phyloP scores from a whole-genome alignment of 73 alveolate genomes.

The Stentor roeselii region DNA sequence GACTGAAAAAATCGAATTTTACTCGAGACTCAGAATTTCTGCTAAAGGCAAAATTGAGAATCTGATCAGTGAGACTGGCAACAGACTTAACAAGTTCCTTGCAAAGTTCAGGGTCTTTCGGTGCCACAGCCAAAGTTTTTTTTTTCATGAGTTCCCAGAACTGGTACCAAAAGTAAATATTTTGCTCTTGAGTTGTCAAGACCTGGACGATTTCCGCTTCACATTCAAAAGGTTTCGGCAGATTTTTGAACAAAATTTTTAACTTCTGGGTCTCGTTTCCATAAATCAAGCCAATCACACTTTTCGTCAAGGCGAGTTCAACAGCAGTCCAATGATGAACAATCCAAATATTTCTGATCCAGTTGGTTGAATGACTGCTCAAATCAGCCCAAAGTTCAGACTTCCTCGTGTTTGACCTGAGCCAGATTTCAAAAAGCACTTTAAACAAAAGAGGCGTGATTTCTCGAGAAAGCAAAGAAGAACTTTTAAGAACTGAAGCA shows the following conservation, averaged over 20 bases:
- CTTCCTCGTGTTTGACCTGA: slow-evolving; percentile 16
- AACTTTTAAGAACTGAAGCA: background rate
- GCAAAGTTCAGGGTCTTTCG: background rate
- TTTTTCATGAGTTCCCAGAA: background rate
- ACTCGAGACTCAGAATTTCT: background rate
- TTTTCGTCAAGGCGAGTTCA: background rate
- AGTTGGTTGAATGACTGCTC: background rate
- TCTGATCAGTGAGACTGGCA: background rate
- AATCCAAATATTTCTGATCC: background rate
- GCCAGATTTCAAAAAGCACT: slow-evolving; percentile 19
- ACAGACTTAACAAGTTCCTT: slow-evolving; percentile 16
- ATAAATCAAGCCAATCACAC: background rate
- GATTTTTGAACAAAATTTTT: background rate
- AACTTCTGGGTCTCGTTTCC: background rate
- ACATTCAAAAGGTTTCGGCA: background rate
- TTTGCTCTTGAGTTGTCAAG: background rate
- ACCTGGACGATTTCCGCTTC: background rate
- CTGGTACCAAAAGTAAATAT: background rate
- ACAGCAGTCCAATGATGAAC: background rate
- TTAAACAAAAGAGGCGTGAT: background rate
- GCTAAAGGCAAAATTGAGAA: background rate
- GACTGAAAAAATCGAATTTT: background rate
- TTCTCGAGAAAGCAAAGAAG: background rate
- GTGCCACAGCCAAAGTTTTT: background rate
- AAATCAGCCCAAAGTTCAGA: background rate